phyloP scores from a whole-genome alignment of 1,139 yeast species.

The Williopsis jadinii region DNA sequence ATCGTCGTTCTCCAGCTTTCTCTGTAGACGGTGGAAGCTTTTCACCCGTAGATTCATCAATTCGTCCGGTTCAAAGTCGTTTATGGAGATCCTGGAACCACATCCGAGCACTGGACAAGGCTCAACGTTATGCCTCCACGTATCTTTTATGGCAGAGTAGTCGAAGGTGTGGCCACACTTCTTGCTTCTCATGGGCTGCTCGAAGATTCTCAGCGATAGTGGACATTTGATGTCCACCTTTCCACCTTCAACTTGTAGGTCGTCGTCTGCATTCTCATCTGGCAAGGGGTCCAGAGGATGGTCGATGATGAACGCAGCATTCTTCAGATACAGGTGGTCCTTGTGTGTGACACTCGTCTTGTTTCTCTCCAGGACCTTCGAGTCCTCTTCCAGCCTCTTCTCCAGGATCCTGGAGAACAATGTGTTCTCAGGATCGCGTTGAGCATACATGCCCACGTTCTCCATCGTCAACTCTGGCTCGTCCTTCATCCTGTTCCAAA shows the following conservation, averaged over 20 bases:
- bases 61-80: conserved; percentile 35
- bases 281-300: conserved; percentile 29
- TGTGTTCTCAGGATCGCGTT: conserved; percentile 2
- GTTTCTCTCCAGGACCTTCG: background rate
- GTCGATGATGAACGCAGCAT: conserved; percentile 19
- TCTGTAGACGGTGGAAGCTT: conserved; percentile 24
- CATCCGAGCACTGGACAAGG: conserved; percentile 22
- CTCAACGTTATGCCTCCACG: conserved; percentile 18
- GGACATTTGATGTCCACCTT: conserved; percentile 60
- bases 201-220: conserved; percentile 44
- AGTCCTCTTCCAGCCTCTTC: conserved; percentile 3
- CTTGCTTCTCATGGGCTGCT: conserved; percentile 44
- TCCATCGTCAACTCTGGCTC: conserved; percentile 24
- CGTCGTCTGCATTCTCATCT: conserved; percentile 38
- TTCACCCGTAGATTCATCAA: conserved; percentile 45
- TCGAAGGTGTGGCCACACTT: conserved; percentile 61
- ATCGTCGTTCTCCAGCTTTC: conserved; percentile 1
- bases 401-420: conserved; percentile 16
- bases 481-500: conserved; percentile 3
- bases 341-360: conserved; percentile 3
- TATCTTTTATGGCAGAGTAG: conserved; percentile 32
- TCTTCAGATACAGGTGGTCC: conserved; percentile 12
- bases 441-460: conserved; percentile 19
- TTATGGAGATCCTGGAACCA: conserved; percentile 2
- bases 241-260: conserved; percentile 60